Percentiles rank a stretch among this genome's conserved stretches.
These are phyloP conservation scores for Logfia minima DNA, from an alignment of 129 eudicot genomes.

Conservation along the genomic window DNA sequence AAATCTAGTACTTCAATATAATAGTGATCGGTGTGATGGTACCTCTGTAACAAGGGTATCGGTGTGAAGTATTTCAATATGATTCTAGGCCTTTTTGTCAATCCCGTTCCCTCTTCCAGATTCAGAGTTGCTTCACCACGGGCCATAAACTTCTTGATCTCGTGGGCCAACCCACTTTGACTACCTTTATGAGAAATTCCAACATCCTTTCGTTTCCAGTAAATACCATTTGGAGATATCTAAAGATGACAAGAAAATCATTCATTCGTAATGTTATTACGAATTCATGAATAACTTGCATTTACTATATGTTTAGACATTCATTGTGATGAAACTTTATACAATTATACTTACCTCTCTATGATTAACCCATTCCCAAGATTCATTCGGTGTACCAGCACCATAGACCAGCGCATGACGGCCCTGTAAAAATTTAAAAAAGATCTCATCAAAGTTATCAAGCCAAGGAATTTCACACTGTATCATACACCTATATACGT, in stretches of 20 bases:
- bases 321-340: no score
- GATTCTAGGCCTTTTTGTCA: no score
- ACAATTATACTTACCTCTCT: constrained; percentile 41
- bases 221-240: constrained; percentile 75
- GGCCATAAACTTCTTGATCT: constrained; percentile 42
- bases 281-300: not conserved
- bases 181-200: constrained; percentile 59
- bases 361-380: constrained; percentile 75
- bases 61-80: no score
- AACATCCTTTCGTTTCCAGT: constrained; percentile 82
- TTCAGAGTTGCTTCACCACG: constrained; percentile 48
- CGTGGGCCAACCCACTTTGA: constrained; percentile 58
- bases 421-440: constrained; percentile 29
- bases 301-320: constrained; percentile 9
- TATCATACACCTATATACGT: no score
- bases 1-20: not conserved
- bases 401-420: constrained; percentile 67
- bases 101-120: not conserved
- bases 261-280: not conserved
- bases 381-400: constrained; percentile 46
- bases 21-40: not conserved
- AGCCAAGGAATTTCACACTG: no score
- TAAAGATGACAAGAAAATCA: constrained; percentile 16
- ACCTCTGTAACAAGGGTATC: no score
- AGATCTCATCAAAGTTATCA: no score